Conservation (phyloP, 495 filamentous ascomycete species). For the Penicillium nucicola region DNA sequence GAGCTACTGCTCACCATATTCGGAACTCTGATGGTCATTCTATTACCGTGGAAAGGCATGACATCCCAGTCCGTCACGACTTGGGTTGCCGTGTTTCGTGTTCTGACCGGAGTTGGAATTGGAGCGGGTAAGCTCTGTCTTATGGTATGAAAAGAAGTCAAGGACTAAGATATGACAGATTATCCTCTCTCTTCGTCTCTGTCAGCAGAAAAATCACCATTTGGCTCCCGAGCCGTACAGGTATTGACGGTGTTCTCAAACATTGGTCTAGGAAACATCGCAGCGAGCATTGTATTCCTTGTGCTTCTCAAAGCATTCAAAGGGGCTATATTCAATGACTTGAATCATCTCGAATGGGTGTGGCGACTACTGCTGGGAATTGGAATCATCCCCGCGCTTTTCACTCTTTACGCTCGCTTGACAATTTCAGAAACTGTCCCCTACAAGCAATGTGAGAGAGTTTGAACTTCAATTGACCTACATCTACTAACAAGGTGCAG, state of each 20-base stretch:
- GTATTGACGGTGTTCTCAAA: conserved; percentile 13
- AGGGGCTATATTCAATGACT: conserved; percentile 3
- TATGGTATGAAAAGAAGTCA: background rate
- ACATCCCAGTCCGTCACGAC: conserved; percentile 9
- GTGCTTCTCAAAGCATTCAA: conserved; percentile 17
- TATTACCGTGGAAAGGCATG: conserved; percentile 17
- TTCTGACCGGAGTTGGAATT: conserved; percentile 16
- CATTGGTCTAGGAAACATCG: conserved; percentile 15
- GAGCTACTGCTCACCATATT: conserved; percentile 12
- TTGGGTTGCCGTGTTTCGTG: conserved; percentile 18
- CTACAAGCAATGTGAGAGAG: conserved; percentile 12
- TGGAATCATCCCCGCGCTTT: conserved; percentile 11
- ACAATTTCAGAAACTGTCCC: conserved; percentile 12
- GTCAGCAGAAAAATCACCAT: conserved; percentile 12
- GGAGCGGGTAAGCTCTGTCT: conserved; percentile 4
- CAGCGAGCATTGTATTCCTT: conserved; percentile 17
- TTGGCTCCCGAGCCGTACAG: conserved; percentile 13
- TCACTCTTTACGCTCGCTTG: conserved; percentile 17
- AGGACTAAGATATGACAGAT: conserved; percentile 2
- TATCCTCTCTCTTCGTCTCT: conserved; percentile 18
- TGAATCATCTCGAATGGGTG: conserved; percentile 13
- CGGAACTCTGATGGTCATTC: conserved; percentile 14
- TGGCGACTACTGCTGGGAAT: conserved; percentile 17
- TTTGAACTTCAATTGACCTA: background rate
- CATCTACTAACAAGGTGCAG: background rate